phyloP scores from a whole-genome alignment of 441 rosid species.

The Aquilaria agallochum region DNA sequence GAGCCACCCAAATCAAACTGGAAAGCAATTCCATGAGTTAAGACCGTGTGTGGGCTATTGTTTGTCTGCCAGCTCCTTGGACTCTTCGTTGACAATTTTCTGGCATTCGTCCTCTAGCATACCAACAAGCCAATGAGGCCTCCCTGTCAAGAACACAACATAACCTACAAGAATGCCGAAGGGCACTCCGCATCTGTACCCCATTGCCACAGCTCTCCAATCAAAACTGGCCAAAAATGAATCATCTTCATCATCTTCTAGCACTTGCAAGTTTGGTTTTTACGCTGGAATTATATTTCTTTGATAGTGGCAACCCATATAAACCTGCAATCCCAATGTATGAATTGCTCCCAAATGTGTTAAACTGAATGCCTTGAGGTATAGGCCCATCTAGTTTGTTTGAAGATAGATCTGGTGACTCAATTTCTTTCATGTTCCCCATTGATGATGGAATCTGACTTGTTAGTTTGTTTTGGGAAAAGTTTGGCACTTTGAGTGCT shows the following conservation, averaged over 20 bases:
- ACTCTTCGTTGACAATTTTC: neutral
- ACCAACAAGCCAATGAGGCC: conserved; percentile 2
- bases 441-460: conserved; percentile 10
- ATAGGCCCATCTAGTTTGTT: too few species aligned
- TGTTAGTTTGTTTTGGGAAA: conserved; percentile 7
- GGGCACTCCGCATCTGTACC: conserved; percentile 11
- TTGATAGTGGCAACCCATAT: too few species aligned
- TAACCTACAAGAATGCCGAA: neutral
- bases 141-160: neutral
- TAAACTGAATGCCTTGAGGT: neutral
- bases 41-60: neutral
- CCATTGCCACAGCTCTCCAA: neutral
- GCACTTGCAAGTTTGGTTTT: neutral
- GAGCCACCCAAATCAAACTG: too few species aligned
- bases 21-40: neutral
- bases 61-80: neutral
- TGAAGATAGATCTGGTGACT: too few species aligned
- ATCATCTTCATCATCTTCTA: neutral
- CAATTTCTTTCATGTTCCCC: neutral
- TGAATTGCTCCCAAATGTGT: neutral
- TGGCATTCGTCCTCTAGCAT: neutral
- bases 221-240: neutral
- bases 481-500: neutral
- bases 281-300: neutral
- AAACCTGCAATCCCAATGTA: neutral